Evolutionary conservation across 176 grass and related monocot species (phyloP).

Genomic region (Microstegium vimineum): DNA sequence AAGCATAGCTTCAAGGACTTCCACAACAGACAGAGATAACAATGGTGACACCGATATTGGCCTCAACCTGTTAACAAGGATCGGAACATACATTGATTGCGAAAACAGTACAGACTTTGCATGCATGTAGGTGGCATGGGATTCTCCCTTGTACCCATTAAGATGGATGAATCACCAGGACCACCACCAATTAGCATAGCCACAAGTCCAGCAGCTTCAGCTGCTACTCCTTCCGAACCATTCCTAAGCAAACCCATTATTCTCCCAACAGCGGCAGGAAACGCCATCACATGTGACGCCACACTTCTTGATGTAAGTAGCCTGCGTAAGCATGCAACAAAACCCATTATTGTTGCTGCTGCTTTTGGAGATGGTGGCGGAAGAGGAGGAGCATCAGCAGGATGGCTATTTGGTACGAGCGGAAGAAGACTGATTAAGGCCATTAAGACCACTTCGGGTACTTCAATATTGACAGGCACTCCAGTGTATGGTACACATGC

Average conservation of each 20-base stretch:
- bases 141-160: constrained; percentile 87
- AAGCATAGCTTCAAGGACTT: constrained; percentile 98
- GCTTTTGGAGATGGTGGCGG: constrained; percentile 92
- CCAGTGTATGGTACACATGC: constrained; percentile 87
- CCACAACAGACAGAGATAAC: constrained; percentile 76
- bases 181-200: constrained; percentile 98
- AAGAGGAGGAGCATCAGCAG: constrained; percentile 78
- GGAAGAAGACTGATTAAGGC: constrained; percentile 98
- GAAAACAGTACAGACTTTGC: constrained; percentile 92
- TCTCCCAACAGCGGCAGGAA: constrained; percentile 83
- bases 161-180: constrained; percentile 69
- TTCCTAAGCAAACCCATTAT: constrained; percentile 98
- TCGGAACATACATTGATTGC: constrained; percentile 61
- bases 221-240: constrained; percentile 95
- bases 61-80: constrained; percentile 87
- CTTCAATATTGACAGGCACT: constrained; percentile 81
- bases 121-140: constrained; percentile 96
- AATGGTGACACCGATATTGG: constrained; percentile 89
- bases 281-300: constrained; percentile 89
- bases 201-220: constrained; percentile 93
- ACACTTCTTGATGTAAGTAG: constrained; percentile 86
- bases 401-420: constrained; percentile 56
- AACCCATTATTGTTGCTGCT: constrained; percentile 93
- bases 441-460: constrained; percentile 95
- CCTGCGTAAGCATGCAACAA: constrained; percentile 89